Conservation (phyloP, 352 stramenopile genomes). For the Phytophthora megakarya region DNA sequence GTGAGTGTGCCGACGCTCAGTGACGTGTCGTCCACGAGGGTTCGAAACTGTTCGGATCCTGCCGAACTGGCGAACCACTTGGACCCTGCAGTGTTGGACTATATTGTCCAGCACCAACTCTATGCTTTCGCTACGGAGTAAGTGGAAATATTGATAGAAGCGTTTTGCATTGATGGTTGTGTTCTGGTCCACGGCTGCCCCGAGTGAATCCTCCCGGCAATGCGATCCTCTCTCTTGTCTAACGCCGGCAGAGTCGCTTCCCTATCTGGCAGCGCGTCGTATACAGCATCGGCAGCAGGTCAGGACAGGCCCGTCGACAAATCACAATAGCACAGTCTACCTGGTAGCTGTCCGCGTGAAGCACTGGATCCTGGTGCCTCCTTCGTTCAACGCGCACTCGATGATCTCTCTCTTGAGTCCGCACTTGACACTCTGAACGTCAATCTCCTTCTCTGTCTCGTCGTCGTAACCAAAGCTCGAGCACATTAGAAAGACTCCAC, state of each 20-base stretch:
- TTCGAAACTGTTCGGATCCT: slow-evolving; percentile 43
- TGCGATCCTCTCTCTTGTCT: slow-evolving; percentile 23
- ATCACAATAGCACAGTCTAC: slow-evolving; percentile 11
- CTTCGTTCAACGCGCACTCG: slow-evolving; percentile 41
- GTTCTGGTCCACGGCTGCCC: slow-evolving; percentile 14
- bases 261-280: slow-evolving; percentile 33
- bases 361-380: slow-evolving; percentile 60
- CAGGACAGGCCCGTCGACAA: slow-evolving; percentile 22
- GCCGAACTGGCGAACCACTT: slow-evolving; percentile 50
- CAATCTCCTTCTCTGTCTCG: slow-evolving; percentile 72
- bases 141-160: slow-evolving; percentile 15
- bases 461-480: slow-evolving; percentile 77
- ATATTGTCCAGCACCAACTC: slow-evolving; percentile 76
- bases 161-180: slow-evolving; percentile 16
- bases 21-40: slow-evolving; percentile 80
- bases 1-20: slow-evolving; percentile 61
- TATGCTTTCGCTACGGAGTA: slow-evolving; percentile 62
- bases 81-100: slow-evolving; percentile 66
- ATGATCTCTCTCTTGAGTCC: slow-evolving; percentile 56
- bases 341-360: slow-evolving; percentile 50
- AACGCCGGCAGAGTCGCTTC: slow-evolving; percentile 28
- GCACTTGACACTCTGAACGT: slow-evolving; percentile 55
- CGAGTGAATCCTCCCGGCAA: slow-evolving; percentile 30
- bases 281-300: slow-evolving; percentile 36
- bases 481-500: slow-evolving; percentile 70